phyloP scores from a whole-genome alignment of 2,329 filamentous ascomycete genomes.

The Hymenoscyphus fructigenus region DNA sequence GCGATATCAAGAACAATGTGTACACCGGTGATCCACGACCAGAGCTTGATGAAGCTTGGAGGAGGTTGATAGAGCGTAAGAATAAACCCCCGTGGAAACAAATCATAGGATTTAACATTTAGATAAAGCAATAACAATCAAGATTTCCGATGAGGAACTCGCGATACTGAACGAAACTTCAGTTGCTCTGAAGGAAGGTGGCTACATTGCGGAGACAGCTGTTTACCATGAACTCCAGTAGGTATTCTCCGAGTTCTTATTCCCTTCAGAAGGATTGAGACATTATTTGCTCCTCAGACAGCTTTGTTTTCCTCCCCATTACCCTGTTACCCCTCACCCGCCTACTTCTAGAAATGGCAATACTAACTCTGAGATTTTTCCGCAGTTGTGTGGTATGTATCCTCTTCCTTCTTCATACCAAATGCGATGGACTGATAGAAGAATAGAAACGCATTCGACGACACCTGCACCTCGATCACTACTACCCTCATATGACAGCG shows the following conservation, averaged over 20 bases:
- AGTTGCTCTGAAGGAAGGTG: constrained; percentile 12
- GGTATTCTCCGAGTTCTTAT: background rate
- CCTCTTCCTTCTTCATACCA: background rate
- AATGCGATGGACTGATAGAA: background rate
- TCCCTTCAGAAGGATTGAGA: no score
- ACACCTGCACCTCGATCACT: constrained; percentile 13
- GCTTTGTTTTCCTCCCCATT: no score
- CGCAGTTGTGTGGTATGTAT: constrained; percentile 4
- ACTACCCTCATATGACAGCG: constrained; percentile 16
- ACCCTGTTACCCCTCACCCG: no score
- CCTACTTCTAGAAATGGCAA: no score
- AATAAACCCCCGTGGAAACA: no score
- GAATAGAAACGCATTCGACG: constrained; percentile 13
- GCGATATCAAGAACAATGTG: constrained; percentile 11
- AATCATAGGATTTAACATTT: background rate
- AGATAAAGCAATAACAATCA: constrained; percentile 12
- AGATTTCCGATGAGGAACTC: constrained; percentile 75
- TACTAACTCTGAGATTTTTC: no score
- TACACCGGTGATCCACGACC: constrained; percentile 12
- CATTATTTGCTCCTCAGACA: no score
- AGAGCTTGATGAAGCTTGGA: constrained; percentile 15
- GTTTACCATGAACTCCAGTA: constrained; percentile 16
- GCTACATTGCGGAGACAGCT: constrained; percentile 13
- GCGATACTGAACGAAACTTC: constrained; percentile 53
- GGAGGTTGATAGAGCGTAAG: constrained; percentile 3